Conservation (phyloP, 179 eudicot genomes). For the Patellifolia procumbens region DNA sequence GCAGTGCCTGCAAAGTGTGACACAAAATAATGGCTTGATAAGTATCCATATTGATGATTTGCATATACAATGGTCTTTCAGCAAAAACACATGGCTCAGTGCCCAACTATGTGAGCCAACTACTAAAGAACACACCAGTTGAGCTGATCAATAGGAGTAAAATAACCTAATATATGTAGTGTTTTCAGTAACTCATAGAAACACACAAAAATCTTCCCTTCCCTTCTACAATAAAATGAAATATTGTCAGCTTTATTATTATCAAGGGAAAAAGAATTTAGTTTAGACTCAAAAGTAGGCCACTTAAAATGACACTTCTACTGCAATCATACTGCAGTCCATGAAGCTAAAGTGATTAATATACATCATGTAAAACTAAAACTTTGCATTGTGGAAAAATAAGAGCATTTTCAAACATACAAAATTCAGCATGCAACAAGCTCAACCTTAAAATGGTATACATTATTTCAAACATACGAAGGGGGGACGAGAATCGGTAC, state of each 20-base stretch:
- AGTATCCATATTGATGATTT: conserved; percentile 1
- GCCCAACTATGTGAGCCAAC: conserved; percentile 12
- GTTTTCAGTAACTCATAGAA: neutral
- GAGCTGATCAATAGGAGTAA: neutral
- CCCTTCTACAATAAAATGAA: neutral
- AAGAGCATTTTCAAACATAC: neutral
- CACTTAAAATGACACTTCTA: neutral
- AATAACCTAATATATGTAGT: neutral
- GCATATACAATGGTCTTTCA: conserved; percentile 1
- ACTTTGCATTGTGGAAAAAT: neutral
- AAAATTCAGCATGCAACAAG: conserved; percentile 10
- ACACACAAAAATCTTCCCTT: neutral
- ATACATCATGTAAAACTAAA: too few relatives aligned
- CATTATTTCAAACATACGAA: too few relatives aligned
- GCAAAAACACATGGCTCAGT: neutral
- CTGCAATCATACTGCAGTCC: neutral
- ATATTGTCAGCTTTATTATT: neutral
- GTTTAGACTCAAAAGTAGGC: neutral
- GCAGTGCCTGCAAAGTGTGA: conserved; percentile 14
- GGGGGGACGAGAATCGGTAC: too few relatives aligned
- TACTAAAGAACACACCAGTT: neutral
- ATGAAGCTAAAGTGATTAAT: too few relatives aligned
- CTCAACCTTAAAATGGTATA: too few relatives aligned
- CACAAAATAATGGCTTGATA: neutral
- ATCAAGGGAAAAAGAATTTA: too few relatives aligned